Base-by-base conservation (phyloP, 2,329 filamentous ascomycete species). In the Sporothrix pseudoabietina region DNA sequence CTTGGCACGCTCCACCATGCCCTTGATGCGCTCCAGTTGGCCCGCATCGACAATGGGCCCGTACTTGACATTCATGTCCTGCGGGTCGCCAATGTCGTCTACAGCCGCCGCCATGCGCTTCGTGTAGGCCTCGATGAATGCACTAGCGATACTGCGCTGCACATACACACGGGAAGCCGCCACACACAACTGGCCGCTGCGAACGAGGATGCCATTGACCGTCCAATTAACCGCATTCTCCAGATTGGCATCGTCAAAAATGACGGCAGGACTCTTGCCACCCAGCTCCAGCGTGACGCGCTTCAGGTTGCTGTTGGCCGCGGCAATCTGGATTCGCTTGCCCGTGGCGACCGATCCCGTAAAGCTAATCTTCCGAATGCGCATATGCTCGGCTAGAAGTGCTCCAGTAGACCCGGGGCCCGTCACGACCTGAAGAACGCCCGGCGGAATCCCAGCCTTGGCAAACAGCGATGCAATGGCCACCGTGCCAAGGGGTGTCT, bases 381-480 rank as follows among this genome's bases (percentile, higher is more conserved):
- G 69, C 75, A 76, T 75, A 72, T 77, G 76, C 44, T 63, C 72
- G 4, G 76, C 57, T 10, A 77, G 65, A 12, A 74, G 66, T 3
- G 76, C 74, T n/a, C 76, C 76, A 2, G 72, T 75, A 22, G 32
- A 52, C 26, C 90, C 90, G 75, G 88, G 84, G 1, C 90, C 90
- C 73, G 90, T 91, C 69, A 92, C 77, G 73, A 92, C 85, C 79
- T 92, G 92, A 76, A 92, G 81, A 16, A 92, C 90, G 69, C 90
- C 90, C 2, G 90, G 87, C 14, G 90, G 90, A 79, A 92, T 92
- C 0, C 90, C 90, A 41, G 89, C 89, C 77, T 91, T 85, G 76
- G 88, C 88, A 77, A 92, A 85, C 44, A 92, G 81, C 19, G 85
- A 86, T 3, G 84, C 89, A 4, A 92, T 83, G 72, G 88, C 86